Evolutionary conservation across 306 rosid species (phyloP).

Genomic region (Pterocarpus macrocarpus): DNA sequence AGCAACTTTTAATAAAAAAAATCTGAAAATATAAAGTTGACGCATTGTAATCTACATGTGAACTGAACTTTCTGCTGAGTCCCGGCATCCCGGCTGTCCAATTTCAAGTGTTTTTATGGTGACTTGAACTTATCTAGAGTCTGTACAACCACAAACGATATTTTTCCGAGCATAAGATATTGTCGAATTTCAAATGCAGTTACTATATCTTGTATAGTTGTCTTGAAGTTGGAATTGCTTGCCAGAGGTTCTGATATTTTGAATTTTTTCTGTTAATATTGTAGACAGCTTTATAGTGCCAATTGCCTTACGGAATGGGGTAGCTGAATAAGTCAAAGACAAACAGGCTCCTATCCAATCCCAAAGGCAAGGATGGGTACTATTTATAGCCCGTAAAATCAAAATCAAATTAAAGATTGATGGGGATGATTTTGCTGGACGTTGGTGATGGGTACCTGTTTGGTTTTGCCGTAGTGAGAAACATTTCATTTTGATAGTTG

Average conservation of each 20-base stretch:
- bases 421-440: background rate
- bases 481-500: background rate
- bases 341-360: background rate
- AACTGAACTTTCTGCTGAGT: background rate
- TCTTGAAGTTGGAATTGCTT: constrained; percentile 18
- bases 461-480: background rate
- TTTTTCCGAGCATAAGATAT: background rate
- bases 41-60: background rate
- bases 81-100: too few species aligned
- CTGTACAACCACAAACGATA: too few species aligned
- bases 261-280: background rate
- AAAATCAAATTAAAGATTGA: background rate
- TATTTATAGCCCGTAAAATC: background rate
- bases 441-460: background rate
- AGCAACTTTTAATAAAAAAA: too few species aligned
- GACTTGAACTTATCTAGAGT: background rate
- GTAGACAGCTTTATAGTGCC: constrained; percentile 8
- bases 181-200: background rate
- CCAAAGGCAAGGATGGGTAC: background rate
- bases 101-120: background rate
- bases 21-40: background rate
- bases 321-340: background rate
- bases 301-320: constrained; percentile 34
- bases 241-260: too few species aligned
- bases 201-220: background rate